A percentile compares a stretch with the other conserved stretches of the same genome.
These are phyloP conservation scores for Alternaria atra DNA, from an alignment of 2,329 filamentous ascomycete species.

Conservation along the genomic window DNA sequence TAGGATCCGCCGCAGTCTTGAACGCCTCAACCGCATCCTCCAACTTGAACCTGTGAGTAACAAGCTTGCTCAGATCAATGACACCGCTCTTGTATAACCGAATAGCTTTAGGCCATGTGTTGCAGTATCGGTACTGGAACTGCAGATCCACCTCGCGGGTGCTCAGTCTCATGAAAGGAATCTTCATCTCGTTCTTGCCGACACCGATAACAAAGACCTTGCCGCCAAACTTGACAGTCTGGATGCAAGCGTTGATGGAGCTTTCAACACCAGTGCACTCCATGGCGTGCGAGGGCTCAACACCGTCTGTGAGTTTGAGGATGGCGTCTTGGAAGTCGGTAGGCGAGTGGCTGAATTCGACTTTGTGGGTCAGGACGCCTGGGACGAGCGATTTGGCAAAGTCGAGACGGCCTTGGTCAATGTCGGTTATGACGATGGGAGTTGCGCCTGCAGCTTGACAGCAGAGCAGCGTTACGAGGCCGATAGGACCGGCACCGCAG, in stretches of 20 bases:
- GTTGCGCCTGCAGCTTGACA: constrained; percentile 85
- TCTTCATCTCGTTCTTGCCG: constrained; percentile 92
- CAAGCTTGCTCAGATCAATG: constrained; percentile 80
- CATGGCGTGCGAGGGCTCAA: constrained; percentile 82
- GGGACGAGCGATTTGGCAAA: constrained; percentile 89
- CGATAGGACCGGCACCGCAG: constrained; percentile 93
- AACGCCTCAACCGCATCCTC: constrained; percentile 92
- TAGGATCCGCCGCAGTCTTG: constrained; percentile 84
- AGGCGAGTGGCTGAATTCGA: constrained; percentile 68
- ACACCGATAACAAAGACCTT: constrained; percentile 98
- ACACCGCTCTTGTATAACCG: constrained; percentile 85
- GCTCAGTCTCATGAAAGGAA: constrained; percentile 93
- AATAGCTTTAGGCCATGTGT: constrained; percentile 95
- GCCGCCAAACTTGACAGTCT: constrained; percentile 91
- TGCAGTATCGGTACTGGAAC: constrained; percentile 96
- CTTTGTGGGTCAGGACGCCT: constrained; percentile 80
- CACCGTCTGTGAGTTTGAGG: constrained; percentile 71
- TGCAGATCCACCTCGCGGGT: constrained; percentile 93
- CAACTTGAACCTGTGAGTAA: constrained; percentile 84
- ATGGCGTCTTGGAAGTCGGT: constrained; percentile 77
- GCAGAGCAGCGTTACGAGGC: constrained; percentile 83
- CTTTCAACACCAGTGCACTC: constrained; percentile 97
- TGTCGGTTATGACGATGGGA: constrained; percentile 93
- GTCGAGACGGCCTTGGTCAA: constrained; percentile 82
- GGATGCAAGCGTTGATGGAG: constrained; percentile 85